phyloP scores from a whole-genome alignment of 352 stramenopile species.

The Blastocystis sp. region DNA sequence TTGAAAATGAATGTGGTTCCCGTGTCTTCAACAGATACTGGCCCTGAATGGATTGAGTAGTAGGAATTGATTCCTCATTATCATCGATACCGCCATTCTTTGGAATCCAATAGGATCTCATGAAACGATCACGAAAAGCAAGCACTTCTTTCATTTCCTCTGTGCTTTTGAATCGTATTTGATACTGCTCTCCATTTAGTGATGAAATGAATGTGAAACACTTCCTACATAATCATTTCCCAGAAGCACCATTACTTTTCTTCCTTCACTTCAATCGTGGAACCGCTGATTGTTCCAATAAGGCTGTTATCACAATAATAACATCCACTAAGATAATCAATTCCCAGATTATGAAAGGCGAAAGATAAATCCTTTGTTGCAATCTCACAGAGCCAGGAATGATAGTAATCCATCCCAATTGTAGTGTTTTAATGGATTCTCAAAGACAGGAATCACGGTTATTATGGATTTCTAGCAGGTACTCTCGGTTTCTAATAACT shows the following conservation, averaged over 20 bases:
- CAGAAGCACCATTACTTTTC: not conserved
- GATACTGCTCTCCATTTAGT: not conserved
- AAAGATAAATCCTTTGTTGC: conserved; percentile 29
- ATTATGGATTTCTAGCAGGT: too few species aligned
- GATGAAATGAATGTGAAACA: not conserved
- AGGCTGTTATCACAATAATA: not conserved
- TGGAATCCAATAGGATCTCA: not conserved
- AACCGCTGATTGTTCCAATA: not conserved
- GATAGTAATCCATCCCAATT: conserved; percentile 43
- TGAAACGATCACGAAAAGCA: not conserved
- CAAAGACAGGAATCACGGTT: not conserved
- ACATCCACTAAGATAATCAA: conserved; percentile 54
- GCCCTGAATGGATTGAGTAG: not conserved
- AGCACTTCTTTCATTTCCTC: not conserved
- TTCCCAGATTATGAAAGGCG: not conserved
- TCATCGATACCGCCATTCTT: not conserved
- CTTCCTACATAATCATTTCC: not conserved
- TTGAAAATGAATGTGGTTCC: not conserved
- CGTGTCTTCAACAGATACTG: conserved; percentile 24
- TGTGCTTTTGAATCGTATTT: not conserved
- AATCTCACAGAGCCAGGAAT: conserved; percentile 21
- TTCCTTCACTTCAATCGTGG: not conserved
- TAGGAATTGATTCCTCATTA: not conserved
- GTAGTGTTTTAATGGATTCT: not conserved
- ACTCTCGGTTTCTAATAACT: not conserved